Evolutionary conservation across 768 basidiomycete species (phyloP).

Genomic region (Leccinum truebloodii): DNA sequence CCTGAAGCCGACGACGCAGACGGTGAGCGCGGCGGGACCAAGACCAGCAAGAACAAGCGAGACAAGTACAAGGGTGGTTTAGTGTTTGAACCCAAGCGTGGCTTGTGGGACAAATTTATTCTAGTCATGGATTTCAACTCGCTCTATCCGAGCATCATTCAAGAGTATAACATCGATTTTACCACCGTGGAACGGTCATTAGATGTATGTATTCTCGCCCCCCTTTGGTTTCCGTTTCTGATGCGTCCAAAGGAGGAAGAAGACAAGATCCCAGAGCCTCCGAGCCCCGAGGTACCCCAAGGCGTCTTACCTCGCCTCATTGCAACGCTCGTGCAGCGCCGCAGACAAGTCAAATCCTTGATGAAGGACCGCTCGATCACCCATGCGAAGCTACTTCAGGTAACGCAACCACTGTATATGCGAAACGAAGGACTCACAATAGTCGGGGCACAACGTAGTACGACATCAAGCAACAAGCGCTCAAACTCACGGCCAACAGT

Average conservation of each 20-base stretch:
- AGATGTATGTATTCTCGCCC: conserved; percentile 41
- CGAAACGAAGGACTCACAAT: too few species aligned
- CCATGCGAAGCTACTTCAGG: too few species aligned
- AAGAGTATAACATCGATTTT: conserved; percentile 99
- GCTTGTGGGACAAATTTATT: conserved; percentile 95
- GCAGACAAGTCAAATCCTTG: too few species aligned
- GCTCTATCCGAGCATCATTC: conserved; percentile 97
- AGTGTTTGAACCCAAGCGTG: conserved; percentile 94
- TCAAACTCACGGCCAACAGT: too few species aligned
- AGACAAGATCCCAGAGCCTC: conserved; percentile 90
- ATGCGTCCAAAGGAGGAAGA: conserved; percentile 51
- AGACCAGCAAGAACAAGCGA: conserved; percentile 64
- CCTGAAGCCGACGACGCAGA: conserved; percentile 56
- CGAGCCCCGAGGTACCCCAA: conserved; percentile 64
- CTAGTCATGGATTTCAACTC: conserved; percentile 99
- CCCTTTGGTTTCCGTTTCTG: not conserved
- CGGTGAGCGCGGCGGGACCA: conserved; percentile 44
- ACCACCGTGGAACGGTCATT: conserved; percentile 84
- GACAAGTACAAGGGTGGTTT: conserved; percentile 99
- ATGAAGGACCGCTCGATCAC: too few species aligned
- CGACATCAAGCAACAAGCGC: too few species aligned
- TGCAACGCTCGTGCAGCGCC: conserved; percentile 74
- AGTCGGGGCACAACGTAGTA: too few species aligned
- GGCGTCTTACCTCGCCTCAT: conserved; percentile 97
- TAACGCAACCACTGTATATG: too few species aligned